A percentile compares a stretch with the other conserved stretches of the same genome.
These are phyloP conservation scores for Pyrenochaeta sp. DNA, from an alignment of 2,329 filamentous ascomycete genomes.

Conservation along the genomic window DNA sequence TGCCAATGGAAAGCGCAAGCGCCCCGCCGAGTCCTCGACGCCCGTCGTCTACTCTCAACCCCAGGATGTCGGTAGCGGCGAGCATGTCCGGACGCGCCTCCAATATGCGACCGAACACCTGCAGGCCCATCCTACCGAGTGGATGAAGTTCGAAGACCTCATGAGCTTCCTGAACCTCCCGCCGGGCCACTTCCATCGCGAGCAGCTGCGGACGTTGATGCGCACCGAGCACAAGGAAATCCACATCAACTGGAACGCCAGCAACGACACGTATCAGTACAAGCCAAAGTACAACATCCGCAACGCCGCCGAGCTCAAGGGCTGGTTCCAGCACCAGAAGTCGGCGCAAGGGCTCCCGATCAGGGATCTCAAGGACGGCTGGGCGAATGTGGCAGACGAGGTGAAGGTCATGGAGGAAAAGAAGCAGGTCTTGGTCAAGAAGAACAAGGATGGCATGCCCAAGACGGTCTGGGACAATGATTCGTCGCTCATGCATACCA, in stretches of 20 bases:
- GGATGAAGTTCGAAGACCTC: slow-evolving; percentile 77
- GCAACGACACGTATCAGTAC: slow-evolving; percentile 78
- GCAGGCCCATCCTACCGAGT: slow-evolving; percentile 65
- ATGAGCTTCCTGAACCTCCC: slow-evolving; percentile 80
- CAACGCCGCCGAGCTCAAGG: slow-evolving; percentile 77
- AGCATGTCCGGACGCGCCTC: slow-evolving; percentile 85
- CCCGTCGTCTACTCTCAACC: slow-evolving; percentile 76
- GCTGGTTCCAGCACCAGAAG: slow-evolving; percentile 79
- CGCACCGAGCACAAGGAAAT: slow-evolving; percentile 63
- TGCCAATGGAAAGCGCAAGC: slow-evolving; percentile 62
- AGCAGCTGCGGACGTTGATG: slow-evolving; percentile 70
- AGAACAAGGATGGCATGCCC: slow-evolving; percentile 88
- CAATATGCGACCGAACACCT: slow-evolving; percentile 76
- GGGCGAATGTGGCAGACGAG: slow-evolving; percentile 81
- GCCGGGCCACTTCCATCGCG: slow-evolving; percentile 63
- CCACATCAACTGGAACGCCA: slow-evolving; percentile 65
- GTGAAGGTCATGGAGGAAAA: slow-evolving; percentile 79
- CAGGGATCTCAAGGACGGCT: slow-evolving; percentile 94
- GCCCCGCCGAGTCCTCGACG: slow-evolving; percentile 56
- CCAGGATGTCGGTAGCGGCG: slow-evolving; percentile 75
- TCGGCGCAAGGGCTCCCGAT: slow-evolving; percentile 83
- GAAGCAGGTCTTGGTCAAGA: slow-evolving; percentile 82
- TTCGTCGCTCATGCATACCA: slow-evolving; percentile 73
- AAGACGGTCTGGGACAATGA: slow-evolving; percentile 87
- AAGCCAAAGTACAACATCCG: slow-evolving; percentile 84